Conservation (phyloP, 805 yeast species). For the Myxozyma udenii region DNA sequence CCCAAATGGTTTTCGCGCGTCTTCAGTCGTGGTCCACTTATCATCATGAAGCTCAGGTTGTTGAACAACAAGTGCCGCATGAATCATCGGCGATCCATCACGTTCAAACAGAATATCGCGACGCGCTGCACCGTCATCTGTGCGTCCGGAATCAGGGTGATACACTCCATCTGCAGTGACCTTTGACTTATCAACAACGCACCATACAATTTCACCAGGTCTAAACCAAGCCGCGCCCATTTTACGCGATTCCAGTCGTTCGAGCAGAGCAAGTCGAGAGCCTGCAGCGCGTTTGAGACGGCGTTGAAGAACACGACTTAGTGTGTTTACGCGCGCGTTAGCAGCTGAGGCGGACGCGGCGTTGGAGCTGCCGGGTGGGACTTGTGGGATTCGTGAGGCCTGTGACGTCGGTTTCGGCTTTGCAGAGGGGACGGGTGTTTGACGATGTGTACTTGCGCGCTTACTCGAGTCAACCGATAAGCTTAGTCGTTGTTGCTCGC, state of each 20-base stretch:
- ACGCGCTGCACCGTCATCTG: not conserved
- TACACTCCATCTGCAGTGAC: not conserved
- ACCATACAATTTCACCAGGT: conserved; percentile 25
- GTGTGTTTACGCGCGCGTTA: not conserved
- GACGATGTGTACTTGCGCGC: not conserved
- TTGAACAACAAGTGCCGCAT: conserved; percentile 16
- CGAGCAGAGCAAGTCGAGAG: conserved; percentile 4
- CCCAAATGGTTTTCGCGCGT: not conserved
- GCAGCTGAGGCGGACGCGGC: not conserved
- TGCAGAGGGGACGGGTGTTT: not conserved
- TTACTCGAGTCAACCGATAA: not conserved
- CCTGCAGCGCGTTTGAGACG: conserved; percentile 1
- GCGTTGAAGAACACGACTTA: not conserved
- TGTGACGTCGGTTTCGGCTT: not conserved
- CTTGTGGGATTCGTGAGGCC: not conserved
- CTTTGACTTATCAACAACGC: not conserved
- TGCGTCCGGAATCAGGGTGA: not conserved
- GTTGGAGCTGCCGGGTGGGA: not conserved
- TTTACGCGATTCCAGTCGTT: conserved; percentile 5
- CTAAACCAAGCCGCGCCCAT: conserved; percentile 18
- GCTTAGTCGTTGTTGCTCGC: conserved; percentile 3
- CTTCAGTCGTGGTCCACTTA: not conserved
- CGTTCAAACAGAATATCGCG: not conserved
- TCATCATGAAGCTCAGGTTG: conserved; percentile 16
- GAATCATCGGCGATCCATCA: not conserved